Base-by-base conservation (phyloP, 371 early-diverging fungal genomes). In the Mortierella sp. region DNA sequence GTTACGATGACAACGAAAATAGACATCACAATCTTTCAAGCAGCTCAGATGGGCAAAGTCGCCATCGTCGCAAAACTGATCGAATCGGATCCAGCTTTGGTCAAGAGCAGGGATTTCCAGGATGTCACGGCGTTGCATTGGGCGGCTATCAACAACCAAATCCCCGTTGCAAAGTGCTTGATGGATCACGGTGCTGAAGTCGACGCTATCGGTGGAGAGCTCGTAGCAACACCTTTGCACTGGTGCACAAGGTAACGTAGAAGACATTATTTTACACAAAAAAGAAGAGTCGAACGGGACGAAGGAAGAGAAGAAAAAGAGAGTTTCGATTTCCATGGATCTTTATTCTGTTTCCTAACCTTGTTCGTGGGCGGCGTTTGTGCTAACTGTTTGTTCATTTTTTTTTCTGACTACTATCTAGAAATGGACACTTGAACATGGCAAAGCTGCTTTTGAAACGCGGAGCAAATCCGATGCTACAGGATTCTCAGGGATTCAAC, bases 401-500 rank as follows among this genome's bases (percentile, higher is more conserved):
- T 2, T 50, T 14, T 50, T 26, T 28, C 31, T 71, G 42, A 11
- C 19, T 71, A 38, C 42, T 45, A 19, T 83, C 78, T 68, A 92
- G 94, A 73, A 93, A 94, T 70, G 96, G 96, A 34, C 94, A 95
- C 60, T 84, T 97, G 44, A 88, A 93, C 34, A 92, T 95, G 74
- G 95, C 96, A 0, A 92, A 93, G 68, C 90, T 95, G 45, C 88
- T 99, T 60, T 82, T 95, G 60, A 92, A 93, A 70, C 90, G 92
- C 48, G 97, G 97, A 21, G 98, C 98, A 7, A 88, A 97, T 79
- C 93, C 95, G 13, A 81, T 88, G 8, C 65, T 93, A 13, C 91
- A 90, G 50, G 99, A 99, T 79, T 93, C 92, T 2, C 96, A 96
- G 85, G 98, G 98, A 13, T 97, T 96, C 89, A 96, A 96, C 71